phyloP scores from a whole-genome alignment of 1,284 basidiomycete species.

The Malassezia sp. region DNA sequence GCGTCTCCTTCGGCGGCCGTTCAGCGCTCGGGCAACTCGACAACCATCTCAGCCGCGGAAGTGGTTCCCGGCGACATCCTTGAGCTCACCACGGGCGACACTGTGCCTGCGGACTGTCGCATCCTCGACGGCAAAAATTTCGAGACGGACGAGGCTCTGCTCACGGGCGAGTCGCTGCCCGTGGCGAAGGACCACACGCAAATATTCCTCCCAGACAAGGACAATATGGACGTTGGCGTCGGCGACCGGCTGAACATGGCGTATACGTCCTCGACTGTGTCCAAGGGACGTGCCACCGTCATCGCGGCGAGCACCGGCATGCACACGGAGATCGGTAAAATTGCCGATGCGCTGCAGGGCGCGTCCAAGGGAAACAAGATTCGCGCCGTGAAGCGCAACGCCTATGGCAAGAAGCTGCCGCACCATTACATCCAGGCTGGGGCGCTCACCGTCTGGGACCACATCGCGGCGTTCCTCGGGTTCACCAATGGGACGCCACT shows the following conservation, averaged over 20 bases:
- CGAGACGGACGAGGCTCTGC: constrained; percentile 55
- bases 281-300: constrained; percentile 57
- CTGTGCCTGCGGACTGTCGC: constrained; percentile 40
- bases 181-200: constrained; percentile 52
- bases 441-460: constrained; percentile 45
- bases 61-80: constrained; percentile 53
- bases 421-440: constrained; percentile 48
- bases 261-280: constrained; percentile 56
- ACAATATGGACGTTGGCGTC: constrained; percentile 43
- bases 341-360: constrained; percentile 41
- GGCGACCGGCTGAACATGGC: constrained; percentile 56
- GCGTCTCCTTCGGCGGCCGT: constrained; percentile 57
- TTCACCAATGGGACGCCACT: constrained; percentile 47
- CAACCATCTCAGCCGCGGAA: constrained; percentile 53
- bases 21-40: constrained; percentile 52
- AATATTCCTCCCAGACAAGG: constrained; percentile 21
- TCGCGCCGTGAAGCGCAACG: constrained; percentile 51
- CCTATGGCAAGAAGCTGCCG: constrained; percentile 45
- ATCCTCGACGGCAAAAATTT: constrained; percentile 44
- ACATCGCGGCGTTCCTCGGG: constrained; percentile 45
- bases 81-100: constrained; percentile 41
- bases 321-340: constrained; percentile 47
- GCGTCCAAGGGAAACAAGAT: constrained; percentile 34
- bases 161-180: constrained; percentile 61
- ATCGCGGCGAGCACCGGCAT: constrained; percentile 58